Conservation (phyloP, 495 filamentous ascomycete genomes). For the Jackrogersella minutella region DNA sequence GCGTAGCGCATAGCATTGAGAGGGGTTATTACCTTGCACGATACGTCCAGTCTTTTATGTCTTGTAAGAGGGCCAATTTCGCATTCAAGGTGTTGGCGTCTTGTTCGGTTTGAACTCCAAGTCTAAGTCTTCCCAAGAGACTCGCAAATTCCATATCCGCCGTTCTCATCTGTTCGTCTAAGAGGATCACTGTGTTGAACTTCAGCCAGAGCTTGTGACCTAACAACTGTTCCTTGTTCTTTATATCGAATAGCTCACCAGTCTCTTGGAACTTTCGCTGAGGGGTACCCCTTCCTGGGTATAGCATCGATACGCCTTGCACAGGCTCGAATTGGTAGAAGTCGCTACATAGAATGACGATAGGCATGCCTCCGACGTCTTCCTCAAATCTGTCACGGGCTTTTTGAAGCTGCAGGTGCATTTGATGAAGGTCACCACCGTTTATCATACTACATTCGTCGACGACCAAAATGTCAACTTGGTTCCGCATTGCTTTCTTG, state of each 20-base stretch:
- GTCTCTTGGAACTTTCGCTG: not conserved
- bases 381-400: not conserved
- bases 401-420: not conserved
- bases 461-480: not conserved
- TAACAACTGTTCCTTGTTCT: not conserved
- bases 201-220: not conserved
- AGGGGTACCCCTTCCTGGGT: not conserved
- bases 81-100: not conserved
- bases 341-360: not conserved
- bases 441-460: not conserved
- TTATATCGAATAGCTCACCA: not conserved
- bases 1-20: not conserved
- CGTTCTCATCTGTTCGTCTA: not conserved
- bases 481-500: not conserved
- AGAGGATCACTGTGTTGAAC: not conserved
- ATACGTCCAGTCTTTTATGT: no score
- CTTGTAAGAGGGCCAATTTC: not conserved
- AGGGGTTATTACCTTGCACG: not conserved
- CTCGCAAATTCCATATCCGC: not conserved
- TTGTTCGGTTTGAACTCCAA: not conserved
- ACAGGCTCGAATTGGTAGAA: not conserved
- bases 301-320: not conserved
- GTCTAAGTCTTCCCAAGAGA: not conserved
- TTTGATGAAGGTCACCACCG: not conserved
- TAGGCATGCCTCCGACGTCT: not conserved